Base-by-base conservation (phyloP, 495 filamentous ascomycete species). In the Amniculicola lignicola region DNA sequence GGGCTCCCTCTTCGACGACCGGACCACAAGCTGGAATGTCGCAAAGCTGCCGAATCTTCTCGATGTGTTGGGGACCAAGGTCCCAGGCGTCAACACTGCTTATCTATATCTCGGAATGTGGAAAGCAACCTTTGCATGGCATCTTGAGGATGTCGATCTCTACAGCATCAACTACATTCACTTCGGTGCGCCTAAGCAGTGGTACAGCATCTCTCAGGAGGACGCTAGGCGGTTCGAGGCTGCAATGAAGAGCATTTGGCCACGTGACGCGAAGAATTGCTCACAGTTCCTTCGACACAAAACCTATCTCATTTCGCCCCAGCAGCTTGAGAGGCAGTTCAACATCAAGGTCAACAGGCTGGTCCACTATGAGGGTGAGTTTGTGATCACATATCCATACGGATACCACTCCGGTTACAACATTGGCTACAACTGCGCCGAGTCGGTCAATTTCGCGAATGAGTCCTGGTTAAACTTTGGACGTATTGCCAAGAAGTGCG, bases 161-260 rank as follows among this genome's bases (percentile, higher is more conserved):
- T 97, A 97, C 79, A 96, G 91, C 72, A 98, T 98, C 77, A 98
- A 98, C 74, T 98, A 96, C 69, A 90, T 98, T 55, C 93, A 98
- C 67, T 98, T 98, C 68, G 93, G 93, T 37, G 93, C 93, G 10
- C 93, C 93, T 3, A 98, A 98, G 69, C 93, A 98, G 67, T 98
- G 93, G 93, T 98, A 98, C 72, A 96, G 90, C 69, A 98, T 98
- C 55, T 95, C 92, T 1, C 94, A 96, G 67, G 86, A 86, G 50
- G 93, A 98, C 70, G 93, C 93, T n/a, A 79, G 88, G 42, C 81
- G 85, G 9, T 98, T 98, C 67, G 93, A 98, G 71, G 82, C 85
- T 7, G 91, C 89, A 40, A 98, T 98, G 93, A 90, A 88, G 67
- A 89, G 82, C 52, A 88, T 96, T 47, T 98, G 90, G 89, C 88